Evolutionary conservation across 768 basidiomycete species (phyloP), one percentile per base, ranked within the genome.

Genomic region (Piloderma croceum): DNA sequence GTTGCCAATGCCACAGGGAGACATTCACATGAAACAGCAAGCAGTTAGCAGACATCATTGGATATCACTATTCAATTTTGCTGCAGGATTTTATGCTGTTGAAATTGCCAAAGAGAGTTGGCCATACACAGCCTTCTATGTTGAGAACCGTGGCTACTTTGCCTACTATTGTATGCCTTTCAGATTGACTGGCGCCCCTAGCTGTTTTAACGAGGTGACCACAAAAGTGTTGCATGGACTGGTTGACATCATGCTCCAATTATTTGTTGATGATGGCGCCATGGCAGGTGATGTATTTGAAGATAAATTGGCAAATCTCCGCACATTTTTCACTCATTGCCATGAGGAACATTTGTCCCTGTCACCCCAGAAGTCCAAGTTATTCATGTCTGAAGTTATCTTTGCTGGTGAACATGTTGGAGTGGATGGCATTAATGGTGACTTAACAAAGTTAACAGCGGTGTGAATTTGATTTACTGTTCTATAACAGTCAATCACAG

Each of bases 21-120:
- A 73, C 44, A 64, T 74, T 0, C 29, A 50, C 0, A 51, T 53
- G 1, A 73, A 72, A 38, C 68, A 73, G 37, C 54, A 60, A 29
- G 6, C 47, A 0, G 46, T 71, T 0, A 54, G 50, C 2, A 67
- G 69, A 0, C 65, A 72, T 34, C 33, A 57, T 0, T 73, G 59
- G 47, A 32, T 64, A 0, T 54, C 45, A 5, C 43, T 61, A 0
- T 62, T 70, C 17, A 65, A 73, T 46, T 64, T 68, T 38, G 61
- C 64, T 2, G 48, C 52, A 1, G 70, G 67, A 1, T 71, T 68
- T 52, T 57, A 60, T 31, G 53, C 53, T n/a, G 34, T 49, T 21
- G 34, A 29, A 17, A 36, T 58, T 5, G 47, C 36, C 1, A 31
- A 43, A 12, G 50, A 51, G 11, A 42, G 38, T 0, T 18, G 43